A percentile compares a stretch with the other conserved stretches of the same genome.
phyloP scores from a whole-genome alignment of 2,329 filamentous ascomycete species.

The Neonectria hederae region DNA sequence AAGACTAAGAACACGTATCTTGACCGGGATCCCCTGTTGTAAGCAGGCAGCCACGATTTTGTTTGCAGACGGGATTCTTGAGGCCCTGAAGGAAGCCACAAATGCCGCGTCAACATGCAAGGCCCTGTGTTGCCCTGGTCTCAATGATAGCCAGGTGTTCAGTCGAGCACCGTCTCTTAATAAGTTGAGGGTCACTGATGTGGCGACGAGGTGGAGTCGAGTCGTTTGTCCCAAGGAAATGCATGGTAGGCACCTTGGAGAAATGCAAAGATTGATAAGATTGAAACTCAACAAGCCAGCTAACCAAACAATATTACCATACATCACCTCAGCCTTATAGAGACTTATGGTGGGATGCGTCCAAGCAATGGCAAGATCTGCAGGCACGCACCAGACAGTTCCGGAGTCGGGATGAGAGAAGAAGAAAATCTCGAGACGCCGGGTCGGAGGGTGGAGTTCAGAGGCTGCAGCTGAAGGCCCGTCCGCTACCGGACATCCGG shows the following conservation, averaged over 20 bases:
- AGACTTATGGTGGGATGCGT: background rate
- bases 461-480: slow-evolving; percentile 1
- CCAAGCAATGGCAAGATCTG: background rate
- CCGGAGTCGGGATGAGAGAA: background rate
- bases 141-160: background rate
- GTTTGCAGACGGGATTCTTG: background rate
- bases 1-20: background rate
- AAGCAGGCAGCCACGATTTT: background rate
- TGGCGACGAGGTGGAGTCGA: background rate
- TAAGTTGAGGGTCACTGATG: background rate
- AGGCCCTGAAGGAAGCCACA: background rate
- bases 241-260: background rate
- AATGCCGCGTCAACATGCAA: background rate
- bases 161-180: background rate
- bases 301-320: background rate
- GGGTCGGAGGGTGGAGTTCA: slow-evolving; percentile 1
- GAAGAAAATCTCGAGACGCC: background rate
- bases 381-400: background rate
- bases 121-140: background rate
- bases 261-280: background rate
- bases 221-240: background rate
- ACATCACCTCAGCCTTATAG: background rate
- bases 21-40: background rate
- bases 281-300: background rate
- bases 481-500: background rate